These are phyloP conservation scores for Oehlia diaphana DNA, from an alignment of 192 early-diverging fungal genomes.

Conservation along the genomic window DNA sequence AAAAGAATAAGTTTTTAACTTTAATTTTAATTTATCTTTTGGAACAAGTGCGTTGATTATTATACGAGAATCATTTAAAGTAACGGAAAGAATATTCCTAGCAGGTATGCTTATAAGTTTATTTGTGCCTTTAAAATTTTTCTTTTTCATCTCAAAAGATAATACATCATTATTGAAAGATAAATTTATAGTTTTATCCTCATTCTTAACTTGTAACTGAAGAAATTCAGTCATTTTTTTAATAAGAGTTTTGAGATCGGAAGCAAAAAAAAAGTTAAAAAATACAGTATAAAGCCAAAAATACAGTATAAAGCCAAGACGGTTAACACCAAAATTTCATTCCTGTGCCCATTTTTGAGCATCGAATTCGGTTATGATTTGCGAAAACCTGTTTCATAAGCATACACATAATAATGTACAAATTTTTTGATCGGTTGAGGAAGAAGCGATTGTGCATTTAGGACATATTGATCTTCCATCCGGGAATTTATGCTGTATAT, in stretches of 20 bases:
- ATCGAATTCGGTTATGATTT: too few species aligned
- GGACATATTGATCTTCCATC: too few species aligned
- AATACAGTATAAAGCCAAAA: too few species aligned
- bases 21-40: not conserved
- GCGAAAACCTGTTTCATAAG: too few species aligned
- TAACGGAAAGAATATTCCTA: not conserved
- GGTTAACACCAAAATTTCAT: too few species aligned
- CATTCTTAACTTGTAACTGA: not conserved
- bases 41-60: not conserved
- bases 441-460: too few species aligned
- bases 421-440: too few species aligned
- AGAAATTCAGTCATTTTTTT: not conserved
- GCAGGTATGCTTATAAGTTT: not conserved
- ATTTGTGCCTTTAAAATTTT: not conserved
- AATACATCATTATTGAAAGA: not conserved
- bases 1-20: not conserved
- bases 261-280: too few species aligned
- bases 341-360: too few species aligned
- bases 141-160: not conserved
- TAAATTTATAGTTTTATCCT: not conserved
- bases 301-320: too few species aligned
- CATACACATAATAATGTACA: too few species aligned
- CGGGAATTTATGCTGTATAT: too few species aligned
- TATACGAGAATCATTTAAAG: not conserved
- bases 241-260: not conserved